These are phyloP conservation scores for Zasmidium cellare DNA, from an alignment of 2,329 filamentous ascomycete species.

Conservation along the genomic window DNA sequence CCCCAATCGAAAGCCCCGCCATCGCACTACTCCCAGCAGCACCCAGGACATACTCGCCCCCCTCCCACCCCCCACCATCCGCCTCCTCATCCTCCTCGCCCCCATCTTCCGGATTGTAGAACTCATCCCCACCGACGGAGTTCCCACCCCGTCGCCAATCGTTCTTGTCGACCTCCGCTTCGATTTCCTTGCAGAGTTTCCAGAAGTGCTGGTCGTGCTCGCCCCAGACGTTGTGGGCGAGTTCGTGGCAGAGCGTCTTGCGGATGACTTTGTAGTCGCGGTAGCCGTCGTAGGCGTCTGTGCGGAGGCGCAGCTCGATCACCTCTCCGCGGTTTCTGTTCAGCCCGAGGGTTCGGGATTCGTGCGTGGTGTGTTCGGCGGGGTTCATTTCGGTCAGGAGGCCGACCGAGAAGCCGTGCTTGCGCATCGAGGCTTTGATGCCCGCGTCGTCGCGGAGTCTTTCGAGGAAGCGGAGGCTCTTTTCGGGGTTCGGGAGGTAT, in stretches of 20 bases:
- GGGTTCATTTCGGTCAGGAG: conserved; percentile 97
- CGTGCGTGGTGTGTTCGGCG: conserved; percentile 74
- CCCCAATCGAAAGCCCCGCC: conserved; percentile 27
- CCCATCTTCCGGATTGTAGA: conserved; percentile 52
- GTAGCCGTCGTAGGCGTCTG: conserved; percentile 91
- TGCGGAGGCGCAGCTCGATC: conserved; percentile 87
- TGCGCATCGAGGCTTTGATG: conserved; percentile 78
- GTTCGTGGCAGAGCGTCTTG: conserved; percentile 89
- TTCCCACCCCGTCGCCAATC: conserved; percentile 76
- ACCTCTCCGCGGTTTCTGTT: conserved; percentile 87
- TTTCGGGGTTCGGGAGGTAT: conserved; percentile 74
- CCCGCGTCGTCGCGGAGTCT: conserved; percentile 80
- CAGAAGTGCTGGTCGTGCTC: conserved; percentile 87
- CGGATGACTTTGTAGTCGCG: conserved; percentile 89
- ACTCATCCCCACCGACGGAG: conserved; percentile 60
- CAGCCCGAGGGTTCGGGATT: conserved; percentile 78
- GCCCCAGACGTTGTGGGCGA: conserved; percentile 86
- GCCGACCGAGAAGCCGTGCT: conserved; percentile 80
- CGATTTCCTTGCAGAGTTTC: conserved; percentile 83
- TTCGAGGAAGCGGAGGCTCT: conserved; percentile 70
- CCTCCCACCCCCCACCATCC: conserved; percentile 73
- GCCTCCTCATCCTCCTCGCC: conserved; percentile 49
- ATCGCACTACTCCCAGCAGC: conserved; percentile 27
- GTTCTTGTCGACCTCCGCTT: conserved; percentile 76
- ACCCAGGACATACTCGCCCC: conserved; percentile 69